Percentiles rank a stretch among this genome's conserved stretches.
Evolutionary conservation across 305 asterid species (phyloP).

Genomic region (Ruellia speciosa): DNA sequence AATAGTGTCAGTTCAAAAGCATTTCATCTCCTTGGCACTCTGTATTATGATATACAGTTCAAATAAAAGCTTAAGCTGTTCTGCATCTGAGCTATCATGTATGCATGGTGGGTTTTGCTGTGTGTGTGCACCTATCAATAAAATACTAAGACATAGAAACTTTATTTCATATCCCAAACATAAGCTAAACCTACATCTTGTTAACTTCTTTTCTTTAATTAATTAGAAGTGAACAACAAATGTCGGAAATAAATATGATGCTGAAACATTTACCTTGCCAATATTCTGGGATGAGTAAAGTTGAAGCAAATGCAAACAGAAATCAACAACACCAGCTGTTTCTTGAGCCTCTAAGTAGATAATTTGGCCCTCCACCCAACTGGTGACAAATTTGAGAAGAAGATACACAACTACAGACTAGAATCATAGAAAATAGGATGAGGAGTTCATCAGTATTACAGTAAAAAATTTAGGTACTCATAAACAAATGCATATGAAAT

Average conservation of each 20-base stretch:
- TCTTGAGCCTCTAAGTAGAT: slow-evolving; percentile 84
- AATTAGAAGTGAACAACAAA: slow-evolving; percentile 5
- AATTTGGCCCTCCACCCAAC: slow-evolving; percentile 96
- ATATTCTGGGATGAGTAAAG: slow-evolving; percentile 86
- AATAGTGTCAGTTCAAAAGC: too few species aligned
- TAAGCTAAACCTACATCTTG: slow-evolving; percentile 1
- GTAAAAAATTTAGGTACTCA: too few species aligned
- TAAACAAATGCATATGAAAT: too few species aligned
- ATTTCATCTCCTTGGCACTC: slow-evolving; percentile 19
- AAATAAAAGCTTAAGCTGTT: too few species aligned
- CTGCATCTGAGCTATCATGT: too few species aligned
- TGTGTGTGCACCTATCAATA: neutral
- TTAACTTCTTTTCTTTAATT: slow-evolving; percentile 9
- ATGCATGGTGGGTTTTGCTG: neutral
- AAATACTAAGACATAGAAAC: neutral
- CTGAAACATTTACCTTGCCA: slow-evolving; percentile 61
- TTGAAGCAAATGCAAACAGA: slow-evolving; percentile 82
- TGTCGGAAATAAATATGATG: slow-evolving; percentile 1
- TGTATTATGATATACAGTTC: too few species aligned
- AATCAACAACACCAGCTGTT: slow-evolving; percentile 75
- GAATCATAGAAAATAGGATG: slow-evolving; percentile 21
- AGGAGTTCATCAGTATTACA: slow-evolving; percentile 3
- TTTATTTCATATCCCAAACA: slow-evolving; percentile 7
- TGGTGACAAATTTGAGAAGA: slow-evolving; percentile 80
- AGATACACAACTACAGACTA: slow-evolving; percentile 81